Conservation (phyloP, 768 basidiomycete species). For the Tylopilus sp. region DNA sequence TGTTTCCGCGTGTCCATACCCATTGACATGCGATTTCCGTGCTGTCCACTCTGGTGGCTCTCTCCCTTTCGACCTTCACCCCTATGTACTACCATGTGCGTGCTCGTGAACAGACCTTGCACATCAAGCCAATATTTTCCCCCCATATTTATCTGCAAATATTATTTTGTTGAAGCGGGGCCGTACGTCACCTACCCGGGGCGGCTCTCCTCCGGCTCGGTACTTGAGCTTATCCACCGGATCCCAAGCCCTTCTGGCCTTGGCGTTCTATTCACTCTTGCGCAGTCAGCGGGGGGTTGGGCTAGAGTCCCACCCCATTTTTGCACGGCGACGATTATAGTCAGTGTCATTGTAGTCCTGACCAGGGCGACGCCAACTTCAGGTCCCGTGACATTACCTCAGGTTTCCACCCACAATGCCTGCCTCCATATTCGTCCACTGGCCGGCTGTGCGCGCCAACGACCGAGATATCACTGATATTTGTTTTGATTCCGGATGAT, state of each 20-base stretch:
- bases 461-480: neutral
- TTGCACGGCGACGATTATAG: neutral
- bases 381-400: neutral
- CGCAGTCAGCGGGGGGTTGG: too few species aligned
- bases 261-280: neutral
- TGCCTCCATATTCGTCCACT: neutral
- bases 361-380: neutral
- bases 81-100: neutral
- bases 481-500: neutral
- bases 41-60: conserved; percentile 5
- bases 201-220: conserved; percentile 9
- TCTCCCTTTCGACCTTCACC: neutral
- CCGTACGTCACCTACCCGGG: conserved; percentile 13
- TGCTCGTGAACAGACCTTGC: neutral
- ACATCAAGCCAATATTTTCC: conserved; percentile 1
- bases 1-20: conserved; percentile 19
- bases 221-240: conserved; percentile 10
- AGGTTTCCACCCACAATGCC: neutral
- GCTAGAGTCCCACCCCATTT: neutral
- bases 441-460: neutral
- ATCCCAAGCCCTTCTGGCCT: neutral
- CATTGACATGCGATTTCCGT: conserved; percentile 17
- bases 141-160: conserved; percentile 6
- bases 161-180: conserved; percentile 7
- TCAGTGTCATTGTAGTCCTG: neutral